These are phyloP conservation scores for Chlamydomonas eustigma DNA, from an alignment of 139 green algal genomes.

Conservation along the genomic window DNA sequence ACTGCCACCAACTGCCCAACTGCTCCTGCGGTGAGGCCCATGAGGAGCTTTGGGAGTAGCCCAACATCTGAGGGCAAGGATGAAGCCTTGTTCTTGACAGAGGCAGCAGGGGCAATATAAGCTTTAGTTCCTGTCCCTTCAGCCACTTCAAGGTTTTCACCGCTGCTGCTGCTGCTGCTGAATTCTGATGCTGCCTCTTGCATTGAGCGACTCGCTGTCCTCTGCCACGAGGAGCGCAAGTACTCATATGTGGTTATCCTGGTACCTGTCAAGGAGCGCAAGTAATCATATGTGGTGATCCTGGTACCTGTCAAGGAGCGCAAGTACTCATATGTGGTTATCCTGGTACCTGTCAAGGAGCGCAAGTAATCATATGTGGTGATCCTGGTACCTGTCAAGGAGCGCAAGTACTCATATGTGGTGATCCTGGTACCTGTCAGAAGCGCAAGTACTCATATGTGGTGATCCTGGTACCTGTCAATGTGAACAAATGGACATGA, in stretches of 20 bases:
- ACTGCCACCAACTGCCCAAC: conserved; percentile 59
- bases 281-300: no score
- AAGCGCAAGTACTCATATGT: conserved; percentile 49
- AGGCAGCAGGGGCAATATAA: neutral
- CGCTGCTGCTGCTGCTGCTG: neutral
- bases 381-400: no score
- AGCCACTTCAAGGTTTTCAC: neutral
- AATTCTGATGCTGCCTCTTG: neutral
- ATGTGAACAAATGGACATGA: no score
- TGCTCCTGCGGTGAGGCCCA: conserved; percentile 48
- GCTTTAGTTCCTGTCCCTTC: neutral
- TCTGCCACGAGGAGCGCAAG: conserved; percentile 18
- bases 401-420: no score
- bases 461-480: conserved; percentile 45
- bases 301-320: no score
- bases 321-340: no score
- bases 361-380: no score
- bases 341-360: no score
- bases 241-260: conserved; percentile 55
- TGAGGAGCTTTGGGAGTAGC: conserved; percentile 16
- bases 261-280: conserved; percentile 39
- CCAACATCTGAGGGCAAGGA: neutral
- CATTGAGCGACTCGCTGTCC: no score
- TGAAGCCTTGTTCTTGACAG: no score
- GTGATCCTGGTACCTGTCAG: no score